Percentiles rank a stretch among this genome's conserved stretches.
These are phyloP conservation scores for Papilionanthe hybrid DNA, from an alignment of 116 monocot genomes.

Conservation along the genomic window DNA sequence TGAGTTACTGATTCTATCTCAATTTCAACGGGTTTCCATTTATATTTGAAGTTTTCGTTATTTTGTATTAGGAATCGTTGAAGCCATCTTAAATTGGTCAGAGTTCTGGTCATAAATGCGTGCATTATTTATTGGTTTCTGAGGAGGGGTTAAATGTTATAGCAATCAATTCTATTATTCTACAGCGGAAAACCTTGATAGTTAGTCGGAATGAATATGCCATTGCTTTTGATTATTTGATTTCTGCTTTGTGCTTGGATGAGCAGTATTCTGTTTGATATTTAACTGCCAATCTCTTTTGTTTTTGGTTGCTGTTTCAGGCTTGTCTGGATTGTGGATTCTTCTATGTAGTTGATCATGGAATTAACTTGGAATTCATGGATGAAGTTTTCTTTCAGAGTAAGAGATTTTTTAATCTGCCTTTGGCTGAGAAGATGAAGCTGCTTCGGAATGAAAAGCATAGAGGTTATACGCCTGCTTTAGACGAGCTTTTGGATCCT, in stretches of 20 bases:
- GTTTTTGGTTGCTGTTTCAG: constrained; percentile 24
- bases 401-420: constrained; percentile 74
- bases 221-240: too few relatives aligned
- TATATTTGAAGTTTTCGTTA: too few relatives aligned
- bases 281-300: not conserved
- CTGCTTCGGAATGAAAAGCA: constrained; percentile 74
- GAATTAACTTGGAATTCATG: constrained; percentile 84
- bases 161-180: not conserved
- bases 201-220: too few relatives aligned
- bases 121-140: not conserved
- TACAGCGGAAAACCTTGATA: not conserved
- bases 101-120: not conserved
- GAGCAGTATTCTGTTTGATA: not conserved
- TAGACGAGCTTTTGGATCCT: constrained; percentile 78
- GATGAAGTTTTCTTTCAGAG: constrained; percentile 75
- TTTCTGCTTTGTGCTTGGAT: not conserved
- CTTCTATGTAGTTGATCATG: constrained; percentile 80
- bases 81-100: not conserved
- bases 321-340: constrained; percentile 87
- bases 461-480: constrained; percentile 74
- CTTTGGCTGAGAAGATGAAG: constrained; percentile 61
- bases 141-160: not conserved
- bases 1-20: too few relatives aligned
- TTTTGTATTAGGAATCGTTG: too few relatives aligned
- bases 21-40: too few relatives aligned